Base-by-base conservation (phyloP, 192 early-diverging fungal genomes). In the Backusella tuberculispora region DNA sequence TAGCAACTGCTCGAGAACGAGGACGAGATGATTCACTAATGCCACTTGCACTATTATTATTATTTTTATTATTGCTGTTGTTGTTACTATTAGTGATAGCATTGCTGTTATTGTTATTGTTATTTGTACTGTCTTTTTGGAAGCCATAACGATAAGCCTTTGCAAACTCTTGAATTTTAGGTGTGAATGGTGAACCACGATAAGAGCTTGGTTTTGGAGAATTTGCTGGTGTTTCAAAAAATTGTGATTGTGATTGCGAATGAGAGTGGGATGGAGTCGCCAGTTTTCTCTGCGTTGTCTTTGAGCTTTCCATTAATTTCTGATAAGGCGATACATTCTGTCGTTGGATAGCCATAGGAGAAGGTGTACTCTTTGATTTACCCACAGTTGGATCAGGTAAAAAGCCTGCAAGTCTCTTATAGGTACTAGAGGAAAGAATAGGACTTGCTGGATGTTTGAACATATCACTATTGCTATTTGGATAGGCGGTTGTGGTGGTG, bases 331-430 rank as follows among this genome's bases (percentile, higher is more conserved):
- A 42, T 65, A 13, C 41, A 42, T 40, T 60, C 0, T 45, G 56
- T 6, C 21, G 63, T 37, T 63, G 45, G 46, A 29, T 71, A 45
- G 37, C 43, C 5, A 38, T 26, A 38, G 76, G 48, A 4, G 76
- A 67, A 14, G 76, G 76, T 1, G 76, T 68, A 15, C 76, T 78
- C 26, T 78, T 78, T 17, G 76, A 78, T 60, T 75, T 75, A 13
- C 17, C 29, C 14, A 68, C 47, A 4, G 26, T 13, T 26, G 45
- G 63, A 14, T 75, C 65, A 24, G 64, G 64, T 65, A 75, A 67
- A 26, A 75, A 53, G 7, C 45, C 65, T 41, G 74, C 66, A 12
- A 75, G n/a, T 45, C 72, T 60, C 13, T 64, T 73, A 34, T 45
- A 64, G 6, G 72, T 42, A 3, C 24, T 73, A 29, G 74, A 48